Conservation (phyloP, 83 land plant genomes). For the Picea abies region DNA sequence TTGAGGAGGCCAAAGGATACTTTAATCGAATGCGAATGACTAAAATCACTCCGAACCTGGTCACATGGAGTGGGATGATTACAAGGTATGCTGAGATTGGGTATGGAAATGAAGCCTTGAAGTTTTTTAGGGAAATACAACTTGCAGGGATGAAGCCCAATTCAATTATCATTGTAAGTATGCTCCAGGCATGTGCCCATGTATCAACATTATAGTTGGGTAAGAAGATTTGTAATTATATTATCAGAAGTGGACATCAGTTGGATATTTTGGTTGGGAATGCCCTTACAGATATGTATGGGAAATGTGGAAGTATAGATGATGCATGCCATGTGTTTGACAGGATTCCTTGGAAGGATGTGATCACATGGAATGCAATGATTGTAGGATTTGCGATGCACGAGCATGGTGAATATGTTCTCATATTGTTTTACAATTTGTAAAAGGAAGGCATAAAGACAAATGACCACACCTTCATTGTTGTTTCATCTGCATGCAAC, state of each 20-base stretch:
- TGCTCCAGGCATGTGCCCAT: conserved; percentile 21
- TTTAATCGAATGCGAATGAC: conserved; percentile 9
- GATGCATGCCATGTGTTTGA: conserved; percentile 15
- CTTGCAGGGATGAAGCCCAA: neutral
- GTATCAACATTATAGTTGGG: conserved; percentile 22
- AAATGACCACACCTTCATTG: no score
- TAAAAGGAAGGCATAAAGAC: no score
- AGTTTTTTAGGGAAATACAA: conserved; percentile 24
- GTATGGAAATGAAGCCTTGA: neutral
- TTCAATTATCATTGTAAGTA: conserved; percentile 12
- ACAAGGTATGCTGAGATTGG: conserved; percentile 2
- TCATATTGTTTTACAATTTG: no score
- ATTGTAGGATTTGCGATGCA: no score
- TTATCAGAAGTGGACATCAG: conserved; percentile 5
- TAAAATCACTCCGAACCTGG: neutral
- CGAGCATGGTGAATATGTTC: no score
- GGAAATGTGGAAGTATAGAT: conserved; percentile 24
- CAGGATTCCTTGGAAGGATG: conserved; percentile 1
- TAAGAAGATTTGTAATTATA: conserved; percentile 23
- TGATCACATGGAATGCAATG: neutral
- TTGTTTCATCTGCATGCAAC: no score
- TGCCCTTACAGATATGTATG: conserved; percentile 27
- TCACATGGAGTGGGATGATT: conserved; percentile 39
- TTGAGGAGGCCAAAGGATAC: neutral
- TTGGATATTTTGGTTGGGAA: conserved; percentile 14